Evolutionary conservation across 2,329 filamentous ascomycete species (phyloP).

Genomic region (Paracoccidioides lutzii): DNA sequence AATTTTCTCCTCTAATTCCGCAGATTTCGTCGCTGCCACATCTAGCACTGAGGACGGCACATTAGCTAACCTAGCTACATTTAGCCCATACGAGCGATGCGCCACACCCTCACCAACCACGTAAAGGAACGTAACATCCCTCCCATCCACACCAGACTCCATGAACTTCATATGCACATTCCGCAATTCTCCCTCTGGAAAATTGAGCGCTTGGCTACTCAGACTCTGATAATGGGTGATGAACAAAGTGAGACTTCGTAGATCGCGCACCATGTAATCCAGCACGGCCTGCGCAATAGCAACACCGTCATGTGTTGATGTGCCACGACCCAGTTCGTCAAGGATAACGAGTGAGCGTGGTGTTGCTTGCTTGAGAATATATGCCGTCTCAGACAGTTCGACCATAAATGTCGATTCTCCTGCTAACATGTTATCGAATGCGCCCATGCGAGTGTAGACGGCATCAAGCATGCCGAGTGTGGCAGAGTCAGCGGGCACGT

Average conservation of each 20-base stretch:
- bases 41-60: constrained; percentile 67
- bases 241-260: constrained; percentile 72
- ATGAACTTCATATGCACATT: constrained; percentile 95
- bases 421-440: constrained; percentile 88
- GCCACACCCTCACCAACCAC: constrained; percentile 84
- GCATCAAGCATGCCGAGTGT: constrained; percentile 73
- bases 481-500: constrained; percentile 68
- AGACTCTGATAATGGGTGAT: constrained; percentile 96
- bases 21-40: constrained; percentile 64
- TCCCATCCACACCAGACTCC: constrained; percentile 41
- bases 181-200: constrained; percentile 51
- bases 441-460: constrained; percentile 90
- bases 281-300: constrained; percentile 90
- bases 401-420: constrained; percentile 98
- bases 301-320: constrained; percentile 87
- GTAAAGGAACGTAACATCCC: constrained; percentile 88
- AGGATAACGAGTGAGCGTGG: constrained; percentile 76
- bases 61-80: constrained; percentile 76
- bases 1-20: constrained; percentile 64
- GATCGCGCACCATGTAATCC: constrained; percentile 63
- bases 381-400: constrained; percentile 80
- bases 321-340: constrained; percentile 88
- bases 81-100: constrained; percentile 85
- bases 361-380: constrained; percentile 81
- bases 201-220: constrained; percentile 56